Base-by-base conservation (phyloP, 495 filamentous ascomycete genomes). In the Margaritispora aquatica region DNA sequence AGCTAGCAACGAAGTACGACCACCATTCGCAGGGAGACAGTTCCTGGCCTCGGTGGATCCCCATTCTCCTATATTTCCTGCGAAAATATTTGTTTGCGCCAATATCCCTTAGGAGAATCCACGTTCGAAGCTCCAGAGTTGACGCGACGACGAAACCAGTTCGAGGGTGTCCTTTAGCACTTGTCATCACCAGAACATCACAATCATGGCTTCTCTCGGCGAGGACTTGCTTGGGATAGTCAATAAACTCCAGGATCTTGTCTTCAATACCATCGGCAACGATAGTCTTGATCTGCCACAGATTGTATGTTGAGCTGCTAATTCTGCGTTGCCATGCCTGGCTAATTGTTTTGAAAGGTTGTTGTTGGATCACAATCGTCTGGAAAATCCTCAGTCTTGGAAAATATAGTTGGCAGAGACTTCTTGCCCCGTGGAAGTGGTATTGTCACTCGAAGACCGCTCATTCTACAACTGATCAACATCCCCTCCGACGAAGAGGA, bases 201-300 rank as follows among this genome's bases (percentile, higher is more conserved):
- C 20, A 60, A 64, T 57, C 38, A 83, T 83, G 80, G 77, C 80
- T 52, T 73, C 80, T 59, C 83, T 96, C 55, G 94, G 94, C 66
- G 94, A 98, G 68, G 91, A 97, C 71, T 77, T 98, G 70, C 81
- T 98, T 69, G 82, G 82, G 57, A 92, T 88, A 51, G 94, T 97
- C 70, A 97, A 98, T 76, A 93, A 92, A 76, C 81, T 98, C 61
- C 95, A 98, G 69, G 94, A 99, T 74, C 74, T 99, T 68, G 94
- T 98, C 58, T 97, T 98, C 77, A 97, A 98, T 77, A 98, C 95
- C 54, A 98, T 98, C 70, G 95, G 94, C 70, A 96, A 94, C 75
- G 94, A 99, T 70, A 97, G 92, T 34, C 83, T 99, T 55, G 94
- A 99, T 74, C 74, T 99, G 41, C 94, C 94, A 54, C 94, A 99